Conservation (phyloP, 208 protist genomes). For the Leishmania tarentolae region DNA sequence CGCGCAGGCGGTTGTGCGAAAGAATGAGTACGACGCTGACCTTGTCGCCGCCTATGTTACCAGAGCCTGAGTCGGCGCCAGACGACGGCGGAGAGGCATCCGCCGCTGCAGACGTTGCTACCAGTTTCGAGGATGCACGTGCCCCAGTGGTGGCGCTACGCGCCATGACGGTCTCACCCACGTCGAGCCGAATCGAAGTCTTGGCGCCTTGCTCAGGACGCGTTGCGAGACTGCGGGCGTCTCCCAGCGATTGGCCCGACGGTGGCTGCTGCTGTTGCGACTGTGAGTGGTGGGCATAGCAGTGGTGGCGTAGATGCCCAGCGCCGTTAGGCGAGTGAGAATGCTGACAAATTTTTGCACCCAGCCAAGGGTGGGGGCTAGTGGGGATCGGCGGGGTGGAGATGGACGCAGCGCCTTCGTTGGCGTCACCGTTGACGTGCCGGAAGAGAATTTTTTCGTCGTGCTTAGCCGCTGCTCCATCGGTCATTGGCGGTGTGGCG, state of each 20-base stretch:
- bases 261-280: background rate
- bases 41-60: background rate
- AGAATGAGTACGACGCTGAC: constrained; percentile 6
- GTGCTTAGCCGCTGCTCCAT: background rate
- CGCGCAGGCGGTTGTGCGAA: constrained; percentile 26
- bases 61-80: background rate
- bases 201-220: constrained; percentile 2
- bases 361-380: background rate
- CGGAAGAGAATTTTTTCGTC: background rate
- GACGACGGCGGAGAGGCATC: background rate
- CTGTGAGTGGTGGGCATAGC: background rate
- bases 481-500: background rate
- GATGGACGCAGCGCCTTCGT: background rate
- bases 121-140: background rate
- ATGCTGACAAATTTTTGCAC: background rate
- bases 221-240: background rate
- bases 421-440: background rate
- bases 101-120: background rate
- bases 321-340: background rate
- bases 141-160: background rate
- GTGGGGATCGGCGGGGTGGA: constrained; percentile 6
- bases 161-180: constrained; percentile 1
- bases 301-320: background rate
- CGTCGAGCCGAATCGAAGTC: constrained; percentile 6
- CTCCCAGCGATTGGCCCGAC: background rate